phyloP scores from a whole-genome alignment of 2,329 filamentous ascomycete species.

The Xylariaceae sp. region DNA sequence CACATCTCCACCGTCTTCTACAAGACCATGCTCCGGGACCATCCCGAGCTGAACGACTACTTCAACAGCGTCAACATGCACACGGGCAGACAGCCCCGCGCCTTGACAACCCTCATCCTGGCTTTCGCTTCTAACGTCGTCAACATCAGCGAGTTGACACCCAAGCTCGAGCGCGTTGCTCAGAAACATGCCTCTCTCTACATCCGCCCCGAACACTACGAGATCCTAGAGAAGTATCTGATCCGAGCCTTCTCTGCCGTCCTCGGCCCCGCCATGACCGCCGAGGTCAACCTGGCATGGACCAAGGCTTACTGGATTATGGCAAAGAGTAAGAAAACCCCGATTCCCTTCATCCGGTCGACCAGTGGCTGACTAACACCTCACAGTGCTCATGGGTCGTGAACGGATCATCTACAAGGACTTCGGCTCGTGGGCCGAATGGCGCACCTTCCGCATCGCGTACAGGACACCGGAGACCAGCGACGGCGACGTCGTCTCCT shows the following conservation, averaged over 20 bases:
- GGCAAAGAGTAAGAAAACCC: slow-evolving; percentile 44
- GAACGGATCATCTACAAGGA: slow-evolving; percentile 59
- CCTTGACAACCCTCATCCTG: slow-evolving; percentile 60
- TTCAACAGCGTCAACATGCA: slow-evolving; percentile 65
- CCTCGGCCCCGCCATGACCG: slow-evolving; percentile 61
- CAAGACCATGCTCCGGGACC: slow-evolving; percentile 57
- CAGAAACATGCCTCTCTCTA: slow-evolving; percentile 70
- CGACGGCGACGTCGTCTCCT: slow-evolving; percentile 60
- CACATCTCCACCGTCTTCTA: slow-evolving; percentile 70
- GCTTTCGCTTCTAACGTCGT: slow-evolving; percentile 69
- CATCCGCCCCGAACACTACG: slow-evolving; percentile 64
- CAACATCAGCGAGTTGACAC: slow-evolving; percentile 50
- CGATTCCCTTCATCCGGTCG: too few species aligned
- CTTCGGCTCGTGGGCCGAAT: slow-evolving; percentile 59
- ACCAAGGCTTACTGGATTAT: slow-evolving; percentile 66
- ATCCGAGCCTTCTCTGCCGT: slow-evolving; percentile 62
- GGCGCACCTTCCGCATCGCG: slow-evolving; percentile 61
- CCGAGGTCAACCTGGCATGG: slow-evolving; percentile 63
- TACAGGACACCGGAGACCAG: slow-evolving; percentile 58
- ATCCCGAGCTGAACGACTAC: slow-evolving; percentile 62
- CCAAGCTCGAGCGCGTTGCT: slow-evolving; percentile 53
- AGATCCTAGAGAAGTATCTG: slow-evolving; percentile 64
- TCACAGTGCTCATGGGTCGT: slow-evolving; percentile 55
- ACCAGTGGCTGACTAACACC: not conserved
- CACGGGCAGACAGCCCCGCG: slow-evolving; percentile 56